Conservation (phyloP, 108 stramenopile genomes). For the Bacterosira constricta region DNA sequence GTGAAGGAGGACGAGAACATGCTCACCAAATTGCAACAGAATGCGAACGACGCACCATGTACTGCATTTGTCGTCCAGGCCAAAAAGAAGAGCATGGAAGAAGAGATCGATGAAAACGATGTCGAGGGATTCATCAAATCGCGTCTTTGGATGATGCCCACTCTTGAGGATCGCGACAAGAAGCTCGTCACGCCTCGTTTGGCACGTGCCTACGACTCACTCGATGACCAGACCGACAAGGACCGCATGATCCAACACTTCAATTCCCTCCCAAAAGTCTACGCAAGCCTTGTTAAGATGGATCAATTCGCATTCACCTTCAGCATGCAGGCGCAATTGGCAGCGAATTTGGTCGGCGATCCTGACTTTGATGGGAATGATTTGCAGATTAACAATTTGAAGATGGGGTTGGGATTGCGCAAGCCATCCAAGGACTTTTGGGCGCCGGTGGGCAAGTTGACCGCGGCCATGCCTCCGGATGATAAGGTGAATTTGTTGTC, state of each 20-base stretch:
- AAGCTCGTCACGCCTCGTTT: constrained; percentile 79
- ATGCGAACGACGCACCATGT: constrained; percentile 41
- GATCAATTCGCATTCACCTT: constrained; percentile 89
- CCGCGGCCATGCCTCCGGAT: constrained; percentile 77
- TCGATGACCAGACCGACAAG: constrained; percentile 39
- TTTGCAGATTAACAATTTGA: constrained; percentile 77
- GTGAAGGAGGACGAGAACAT: constrained; percentile 48
- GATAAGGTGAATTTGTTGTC: constrained; percentile 88
- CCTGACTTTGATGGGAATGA: constrained; percentile 80
- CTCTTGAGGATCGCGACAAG: constrained; percentile 84
- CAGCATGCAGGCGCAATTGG: constrained; percentile 89
- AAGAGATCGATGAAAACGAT: constrained; percentile 69
- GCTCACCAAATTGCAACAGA: constrained; percentile 31
- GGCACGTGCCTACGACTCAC: constrained; percentile 54
- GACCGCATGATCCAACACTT: constrained; percentile 58
- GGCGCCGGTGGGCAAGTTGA: constrained; percentile 86
- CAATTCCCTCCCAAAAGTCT: constrained; percentile 73
- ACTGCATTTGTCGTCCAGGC: constrained; percentile 85
- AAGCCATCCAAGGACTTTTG: constrained; percentile 84
- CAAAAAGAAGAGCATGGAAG: constrained; percentile 59
- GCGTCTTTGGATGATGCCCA: constrained; percentile 83
- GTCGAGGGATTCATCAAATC: constrained; percentile 73
- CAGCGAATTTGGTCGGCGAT: constrained; percentile 77
- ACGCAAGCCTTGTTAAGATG: constrained; percentile 85
- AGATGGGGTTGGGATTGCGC: constrained; percentile 80